These are phyloP conservation scores for Brassica napus DNA, from an alignment of 345 rosid species.

Conservation along the genomic window DNA sequence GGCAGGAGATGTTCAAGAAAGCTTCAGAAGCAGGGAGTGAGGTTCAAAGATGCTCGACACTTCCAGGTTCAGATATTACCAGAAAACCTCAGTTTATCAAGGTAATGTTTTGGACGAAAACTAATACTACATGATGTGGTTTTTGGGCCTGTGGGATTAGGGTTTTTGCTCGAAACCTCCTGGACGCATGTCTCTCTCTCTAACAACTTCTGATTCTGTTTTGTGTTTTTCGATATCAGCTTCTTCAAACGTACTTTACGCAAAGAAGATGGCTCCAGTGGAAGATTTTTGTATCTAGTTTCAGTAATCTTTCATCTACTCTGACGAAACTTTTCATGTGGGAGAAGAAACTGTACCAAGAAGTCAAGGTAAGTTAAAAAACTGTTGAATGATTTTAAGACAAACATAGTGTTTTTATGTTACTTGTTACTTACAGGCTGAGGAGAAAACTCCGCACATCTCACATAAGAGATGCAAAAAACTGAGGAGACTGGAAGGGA, in stretches of 20 bases:
- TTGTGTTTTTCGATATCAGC: slow-evolving; percentile 13
- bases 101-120: slow-evolving; percentile 9
- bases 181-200: not conserved
- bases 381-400: not conserved
- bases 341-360: slow-evolving; percentile 74
- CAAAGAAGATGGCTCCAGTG: slow-evolving; percentile 31
- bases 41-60: slow-evolving; percentile 39
- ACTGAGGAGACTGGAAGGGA: slow-evolving; percentile 47
- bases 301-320: slow-evolving; percentile 55
- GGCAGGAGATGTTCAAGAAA: slow-evolving; percentile 30
- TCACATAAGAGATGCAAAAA: slow-evolving; percentile 50
- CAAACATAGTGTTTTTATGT: not conserved
- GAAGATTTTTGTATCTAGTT: slow-evolving; percentile 39
- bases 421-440: slow-evolving; percentile 45
- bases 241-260: slow-evolving; percentile 45
- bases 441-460: slow-evolving; percentile 61
- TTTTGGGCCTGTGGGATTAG: too few relatives aligned
- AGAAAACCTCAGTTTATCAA: slow-evolving; percentile 29
- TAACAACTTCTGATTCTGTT: not conserved
- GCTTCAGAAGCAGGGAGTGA: slow-evolving; percentile 41
- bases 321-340: slow-evolving; percentile 58
- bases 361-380: slow-evolving; percentile 57
- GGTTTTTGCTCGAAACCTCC: too few relatives aligned
- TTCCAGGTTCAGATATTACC: slow-evolving; percentile 35
- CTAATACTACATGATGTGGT: too few relatives aligned